Percentiles rank a stretch among this genome's conserved stretches.
Conservation (phyloP, 305 asterid genomes). For the Fraxinus paxiana region DNA sequence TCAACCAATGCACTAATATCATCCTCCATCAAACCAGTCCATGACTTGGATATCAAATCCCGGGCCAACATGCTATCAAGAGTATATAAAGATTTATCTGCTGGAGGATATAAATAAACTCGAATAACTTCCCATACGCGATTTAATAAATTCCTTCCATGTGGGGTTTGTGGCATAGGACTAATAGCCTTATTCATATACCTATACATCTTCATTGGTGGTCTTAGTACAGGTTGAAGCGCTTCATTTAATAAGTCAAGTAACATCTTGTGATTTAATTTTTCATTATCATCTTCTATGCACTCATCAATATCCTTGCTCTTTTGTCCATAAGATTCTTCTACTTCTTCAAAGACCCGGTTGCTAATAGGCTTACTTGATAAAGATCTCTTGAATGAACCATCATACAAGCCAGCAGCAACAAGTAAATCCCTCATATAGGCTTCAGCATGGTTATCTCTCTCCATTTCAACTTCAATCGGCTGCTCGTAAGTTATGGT, state of each 20-base stretch:
- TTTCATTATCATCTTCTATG: slow-evolving; percentile 39
- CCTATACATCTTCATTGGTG: slow-evolving; percentile 44
- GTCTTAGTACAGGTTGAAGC: slow-evolving; percentile 60
- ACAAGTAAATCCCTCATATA: slow-evolving; percentile 75
- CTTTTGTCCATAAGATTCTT: slow-evolving; percentile 45
- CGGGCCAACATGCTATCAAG: slow-evolving; percentile 60
- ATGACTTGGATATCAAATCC: slow-evolving; percentile 53
- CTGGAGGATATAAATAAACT: slow-evolving; percentile 42
- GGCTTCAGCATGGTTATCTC: slow-evolving; percentile 70
- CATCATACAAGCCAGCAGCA: slow-evolving; percentile 73
- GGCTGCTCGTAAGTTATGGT: slow-evolving; percentile 43
- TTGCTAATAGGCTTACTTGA: slow-evolving; percentile 68
- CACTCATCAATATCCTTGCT: slow-evolving; percentile 35
- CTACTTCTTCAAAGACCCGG: slow-evolving; percentile 70
- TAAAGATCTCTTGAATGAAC: slow-evolving; percentile 47
- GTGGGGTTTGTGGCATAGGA: slow-evolving; percentile 43
- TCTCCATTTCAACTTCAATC: slow-evolving; percentile 46
- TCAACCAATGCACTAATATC: slow-evolving; percentile 51
- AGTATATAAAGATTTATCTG: slow-evolving; percentile 40
- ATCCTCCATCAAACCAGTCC: slow-evolving; percentile 57
- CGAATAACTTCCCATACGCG: slow-evolving; percentile 54
- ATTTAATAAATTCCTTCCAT: slow-evolving; percentile 60
- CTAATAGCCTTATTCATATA: slow-evolving; percentile 46
- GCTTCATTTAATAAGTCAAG: slow-evolving; percentile 74
- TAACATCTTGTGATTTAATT: slow-evolving; percentile 48